phyloP scores from a whole-genome alignment of 2,329 filamentous ascomycete species.

The Cadophora sp. region DNA sequence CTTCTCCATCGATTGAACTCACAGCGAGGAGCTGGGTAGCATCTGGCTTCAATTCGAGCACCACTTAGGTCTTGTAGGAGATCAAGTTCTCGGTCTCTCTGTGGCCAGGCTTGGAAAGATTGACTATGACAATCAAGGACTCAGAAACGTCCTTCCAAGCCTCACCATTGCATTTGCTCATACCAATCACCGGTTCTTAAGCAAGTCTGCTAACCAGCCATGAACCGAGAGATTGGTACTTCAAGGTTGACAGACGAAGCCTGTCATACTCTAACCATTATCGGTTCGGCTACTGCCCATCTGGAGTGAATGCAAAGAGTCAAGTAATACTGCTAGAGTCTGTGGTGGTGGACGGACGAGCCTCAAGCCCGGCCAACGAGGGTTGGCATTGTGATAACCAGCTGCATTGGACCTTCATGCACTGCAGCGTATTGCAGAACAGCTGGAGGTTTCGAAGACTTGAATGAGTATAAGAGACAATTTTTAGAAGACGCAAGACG shows the following conservation, averaged over 20 bases:
- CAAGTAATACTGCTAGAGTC: background rate
- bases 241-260: background rate
- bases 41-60: background rate
- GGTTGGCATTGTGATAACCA: background rate
- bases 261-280: background rate
- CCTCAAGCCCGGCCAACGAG: background rate
- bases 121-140: too few relatives aligned
- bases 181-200: too few relatives aligned
- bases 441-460: background rate
- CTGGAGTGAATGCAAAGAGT: background rate
- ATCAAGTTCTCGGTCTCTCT: too few relatives aligned
- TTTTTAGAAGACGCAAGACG: background rate
- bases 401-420: background rate
- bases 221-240: background rate
- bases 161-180: too few relatives aligned
- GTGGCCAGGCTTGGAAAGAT: background rate
- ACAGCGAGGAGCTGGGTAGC: background rate
- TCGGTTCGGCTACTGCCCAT: background rate
- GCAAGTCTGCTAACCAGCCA: background rate
- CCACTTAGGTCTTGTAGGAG: background rate
- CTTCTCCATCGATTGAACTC: background rate
- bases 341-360: background rate
- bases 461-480: background rate
- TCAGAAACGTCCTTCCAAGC: too few relatives aligned
- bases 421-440: background rate